These are phyloP conservation scores for Euphorbia schlechtendalii DNA, from an alignment of 441 rosid species.

Conservation along the genomic window DNA sequence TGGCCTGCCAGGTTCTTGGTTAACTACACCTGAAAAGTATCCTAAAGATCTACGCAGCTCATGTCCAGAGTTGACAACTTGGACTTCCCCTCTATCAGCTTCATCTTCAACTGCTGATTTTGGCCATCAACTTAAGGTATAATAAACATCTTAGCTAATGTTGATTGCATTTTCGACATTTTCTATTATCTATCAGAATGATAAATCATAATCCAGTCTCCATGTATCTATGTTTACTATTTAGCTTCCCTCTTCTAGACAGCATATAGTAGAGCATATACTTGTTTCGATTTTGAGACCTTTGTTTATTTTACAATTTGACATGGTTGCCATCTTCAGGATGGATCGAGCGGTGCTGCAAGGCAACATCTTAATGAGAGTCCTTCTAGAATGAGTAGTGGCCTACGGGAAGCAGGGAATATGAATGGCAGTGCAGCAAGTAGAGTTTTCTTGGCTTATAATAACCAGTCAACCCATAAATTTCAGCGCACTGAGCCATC, in stretches of 20 bases:
- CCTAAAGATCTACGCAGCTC: slow-evolving; percentile 37
- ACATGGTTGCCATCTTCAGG: slow-evolving; percentile 17
- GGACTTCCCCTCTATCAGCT: slow-evolving; percentile 31
- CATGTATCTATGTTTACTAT: neutral
- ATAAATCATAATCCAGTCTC: neutral
- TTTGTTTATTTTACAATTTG: neutral
- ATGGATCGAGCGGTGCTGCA: slow-evolving; percentile 12
- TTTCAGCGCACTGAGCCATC: slow-evolving; percentile 14
- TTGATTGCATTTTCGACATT: neutral
- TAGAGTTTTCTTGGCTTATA: slow-evolving; percentile 12
- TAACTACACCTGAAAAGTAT: slow-evolving; percentile 29
- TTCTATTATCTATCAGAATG: neutral
- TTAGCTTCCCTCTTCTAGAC: no score
- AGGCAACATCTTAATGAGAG: slow-evolving; percentile 17
- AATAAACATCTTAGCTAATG: no score
- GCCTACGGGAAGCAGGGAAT: slow-evolving; percentile 9
- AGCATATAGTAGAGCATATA: no score
- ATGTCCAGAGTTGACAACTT: slow-evolving; percentile 40
- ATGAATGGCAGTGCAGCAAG: slow-evolving; percentile 16
- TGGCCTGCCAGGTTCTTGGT: slow-evolving; percentile 32
- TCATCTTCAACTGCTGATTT: slow-evolving; percentile 30
- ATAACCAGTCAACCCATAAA: slow-evolving; percentile 6
- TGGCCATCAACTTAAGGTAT: slow-evolving; percentile 44
- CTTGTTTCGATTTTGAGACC: neutral
- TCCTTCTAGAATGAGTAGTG: slow-evolving; percentile 21